Conservation (phyloP, 176 grass and related monocot species). For the Pontederia paniculata region DNA sequence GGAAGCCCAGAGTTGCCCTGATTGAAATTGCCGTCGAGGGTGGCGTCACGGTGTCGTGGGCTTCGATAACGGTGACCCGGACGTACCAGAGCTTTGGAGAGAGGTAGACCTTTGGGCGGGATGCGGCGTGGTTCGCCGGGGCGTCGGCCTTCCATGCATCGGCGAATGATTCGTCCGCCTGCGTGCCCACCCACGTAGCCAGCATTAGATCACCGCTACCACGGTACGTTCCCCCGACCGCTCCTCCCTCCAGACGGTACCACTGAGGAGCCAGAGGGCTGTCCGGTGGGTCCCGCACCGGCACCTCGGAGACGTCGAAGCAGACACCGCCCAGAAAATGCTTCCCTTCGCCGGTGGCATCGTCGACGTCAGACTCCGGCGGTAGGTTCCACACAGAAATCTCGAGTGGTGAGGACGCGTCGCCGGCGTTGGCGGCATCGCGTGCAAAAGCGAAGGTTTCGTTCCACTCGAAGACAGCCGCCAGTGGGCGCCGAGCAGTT, state of each 20-base stretch:
- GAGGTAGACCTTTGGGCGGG: conserved; percentile 68
- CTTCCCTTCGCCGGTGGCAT: conserved; percentile 33
- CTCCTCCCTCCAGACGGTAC: conserved; percentile 76
- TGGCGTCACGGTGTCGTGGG: conserved; percentile 53
- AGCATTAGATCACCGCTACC: conserved; percentile 65
- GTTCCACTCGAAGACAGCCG: conserved; percentile 83
- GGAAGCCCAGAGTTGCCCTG: conserved; percentile 48
- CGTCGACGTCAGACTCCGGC: conserved; percentile 33
- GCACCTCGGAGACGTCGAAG: conserved; percentile 77
- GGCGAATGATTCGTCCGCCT: conserved; percentile 80
- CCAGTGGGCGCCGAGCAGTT: conserved; percentile 29
- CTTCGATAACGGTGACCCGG: conserved; percentile 68
- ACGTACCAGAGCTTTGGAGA: conserved; percentile 89
- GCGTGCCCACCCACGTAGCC: conserved; percentile 81
- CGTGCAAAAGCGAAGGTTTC: conserved; percentile 72
- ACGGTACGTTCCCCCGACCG: neutral
- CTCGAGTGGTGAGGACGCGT: conserved; percentile 44
- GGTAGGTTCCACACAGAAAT: conserved; percentile 84
- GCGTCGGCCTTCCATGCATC: conserved; percentile 86
- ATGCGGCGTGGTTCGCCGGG: conserved; percentile 18
- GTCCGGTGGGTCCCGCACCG: conserved; percentile 54
- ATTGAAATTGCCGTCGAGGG: conserved; percentile 43
- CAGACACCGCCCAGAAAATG: conserved; percentile 78
- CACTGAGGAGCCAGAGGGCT: conserved; percentile 72
- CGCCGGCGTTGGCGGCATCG: conserved; percentile 30